Base-by-base conservation (phyloP, 371 early-diverging fungal species). In the Mucor plumbeus region DNA sequence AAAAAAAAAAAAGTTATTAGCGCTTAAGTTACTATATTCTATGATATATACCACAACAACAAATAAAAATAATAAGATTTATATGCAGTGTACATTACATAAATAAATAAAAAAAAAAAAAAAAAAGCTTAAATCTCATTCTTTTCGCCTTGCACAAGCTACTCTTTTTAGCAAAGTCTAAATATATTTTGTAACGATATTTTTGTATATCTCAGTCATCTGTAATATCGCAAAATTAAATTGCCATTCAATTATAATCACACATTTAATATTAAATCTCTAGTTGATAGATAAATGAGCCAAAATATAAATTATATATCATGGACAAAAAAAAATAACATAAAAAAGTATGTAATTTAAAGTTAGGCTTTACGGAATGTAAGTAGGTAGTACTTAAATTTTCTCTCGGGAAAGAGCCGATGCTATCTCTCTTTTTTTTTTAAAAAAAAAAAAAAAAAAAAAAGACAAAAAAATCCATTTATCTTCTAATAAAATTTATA, bases 401-500 rank as follows among this genome's bases (percentile, higher is more conserved):
- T 48, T 1, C 17, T 50, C 50, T 50, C 50, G 50, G 50, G 26
- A 50, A 50, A 50, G 50, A 26, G 50, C 50, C 50, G 50, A 50
- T 50, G 26, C 50, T 0, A 19, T 48, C 6, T 21, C 21, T 4
- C n/a, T n/a, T n/a, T n/a, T n/a, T n/a, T n/a, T n/a, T n/a, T n/a
- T n/a, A n/a, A n/a, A n/a, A n/a, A n/a, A n/a, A n/a, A n/a, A n/a
- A n/a, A n/a, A n/a, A n/a, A n/a, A n/a, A n/a, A n/a, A n/a, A n/a
- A n/a, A n/a, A n/a, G n/a, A n/a, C n/a, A n/a, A n/a, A n/a, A n/a
- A n/a, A n/a, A n/a, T n/a, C n/a, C n/a, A n/a, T n/a, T n/a, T n/a
- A n/a, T 11, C 17, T 4, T 8, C 21, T 26, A 8, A 10, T 50
- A 21, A 17, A 33, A 34, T 4, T 26, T 26, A 26, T 26, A 26